These are phyloP conservation scores for Rhododendron molle DNA, from an alignment of 148 eudicot species.

Conservation along the genomic window DNA sequence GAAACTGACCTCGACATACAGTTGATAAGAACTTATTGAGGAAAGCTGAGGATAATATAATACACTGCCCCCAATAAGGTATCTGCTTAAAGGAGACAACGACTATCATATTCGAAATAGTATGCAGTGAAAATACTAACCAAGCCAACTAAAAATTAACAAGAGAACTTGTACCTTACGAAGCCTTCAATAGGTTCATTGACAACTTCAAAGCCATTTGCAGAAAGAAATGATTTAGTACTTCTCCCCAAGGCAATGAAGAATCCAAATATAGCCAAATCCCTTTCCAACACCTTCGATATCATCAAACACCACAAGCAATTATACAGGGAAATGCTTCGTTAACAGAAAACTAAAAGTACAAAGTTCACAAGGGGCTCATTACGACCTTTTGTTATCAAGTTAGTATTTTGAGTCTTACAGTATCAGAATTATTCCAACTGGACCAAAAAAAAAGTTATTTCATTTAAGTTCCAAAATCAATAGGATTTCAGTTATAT, in stretches of 20 bases:
- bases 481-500: not conserved
- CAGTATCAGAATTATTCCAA: not conserved
- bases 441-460: not conserved
- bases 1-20: slow-evolving; percentile 89
- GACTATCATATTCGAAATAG: not conserved
- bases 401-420: not conserved
- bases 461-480: not conserved
- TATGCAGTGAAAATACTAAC: not conserved
- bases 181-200: slow-evolving; percentile 76
- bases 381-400: not conserved
- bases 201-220: slow-evolving; percentile 66
- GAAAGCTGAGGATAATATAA: slow-evolving; percentile 95
- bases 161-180: slow-evolving; percentile 45
- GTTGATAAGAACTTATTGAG: slow-evolving; percentile 92
- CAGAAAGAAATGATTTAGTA: slow-evolving; percentile 61
- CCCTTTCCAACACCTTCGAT: slow-evolving; percentile 71
- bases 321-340: not conserved
- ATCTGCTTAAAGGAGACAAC: slow-evolving; percentile 36
- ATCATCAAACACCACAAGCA: slow-evolving; percentile 9
- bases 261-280: slow-evolving; percentile 93
- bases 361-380: not conserved
- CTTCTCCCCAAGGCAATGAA: slow-evolving; percentile 94
- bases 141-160: not conserved
- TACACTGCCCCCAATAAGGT: slow-evolving; percentile 86
- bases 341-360: not conserved